Evolutionary conservation across 176 grass and related monocot genomes (phyloP).

Genomic region (Musa beccarii): DNA sequence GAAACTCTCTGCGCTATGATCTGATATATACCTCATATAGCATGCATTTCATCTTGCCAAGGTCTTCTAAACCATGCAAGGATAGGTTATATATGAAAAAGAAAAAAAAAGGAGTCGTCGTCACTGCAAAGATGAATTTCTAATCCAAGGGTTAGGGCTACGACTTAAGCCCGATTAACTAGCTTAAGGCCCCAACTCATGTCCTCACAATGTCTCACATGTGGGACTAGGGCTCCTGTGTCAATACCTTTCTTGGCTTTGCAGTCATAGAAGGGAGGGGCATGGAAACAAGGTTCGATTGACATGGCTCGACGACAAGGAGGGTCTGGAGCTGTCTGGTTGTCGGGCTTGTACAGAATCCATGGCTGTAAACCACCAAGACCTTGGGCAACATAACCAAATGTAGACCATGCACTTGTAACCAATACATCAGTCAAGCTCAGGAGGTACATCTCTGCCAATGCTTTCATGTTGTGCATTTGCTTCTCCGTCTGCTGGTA

Average conservation of each 20-base stretch:
- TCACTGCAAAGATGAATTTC: no score
- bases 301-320: conserved; percentile 64
- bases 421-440: conserved; percentile 79
- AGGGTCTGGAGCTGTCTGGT: conserved; percentile 52
- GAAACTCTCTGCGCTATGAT: not conserved
- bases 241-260: conserved; percentile 51
- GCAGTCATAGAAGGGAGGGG: conserved; percentile 81
- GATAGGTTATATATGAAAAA: not conserved
- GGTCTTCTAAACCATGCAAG: not conserved
- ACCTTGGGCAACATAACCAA: conserved; percentile 85
- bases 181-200: conserved; percentile 89
- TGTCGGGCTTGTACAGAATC: conserved; percentile 66
- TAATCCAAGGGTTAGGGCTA: conserved; percentile 10
- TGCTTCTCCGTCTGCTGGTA: conserved; percentile 68
- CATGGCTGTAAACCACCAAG: conserved; percentile 72
- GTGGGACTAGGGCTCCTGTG: conserved; percentile 62
- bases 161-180: conserved; percentile 35
- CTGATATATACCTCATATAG: not conserved
- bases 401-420: conserved; percentile 86
- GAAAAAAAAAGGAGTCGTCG: not conserved
- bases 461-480: conserved; percentile 80
- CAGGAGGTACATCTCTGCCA: conserved; percentile 87
- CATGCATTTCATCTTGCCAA: not conserved
- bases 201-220: conserved; percentile 91
- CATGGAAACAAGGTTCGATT: conserved; percentile 86